Evolutionary conservation across 495 filamentous ascomycete species (phyloP).

Genomic region (Penicillium flavigenum): DNA sequence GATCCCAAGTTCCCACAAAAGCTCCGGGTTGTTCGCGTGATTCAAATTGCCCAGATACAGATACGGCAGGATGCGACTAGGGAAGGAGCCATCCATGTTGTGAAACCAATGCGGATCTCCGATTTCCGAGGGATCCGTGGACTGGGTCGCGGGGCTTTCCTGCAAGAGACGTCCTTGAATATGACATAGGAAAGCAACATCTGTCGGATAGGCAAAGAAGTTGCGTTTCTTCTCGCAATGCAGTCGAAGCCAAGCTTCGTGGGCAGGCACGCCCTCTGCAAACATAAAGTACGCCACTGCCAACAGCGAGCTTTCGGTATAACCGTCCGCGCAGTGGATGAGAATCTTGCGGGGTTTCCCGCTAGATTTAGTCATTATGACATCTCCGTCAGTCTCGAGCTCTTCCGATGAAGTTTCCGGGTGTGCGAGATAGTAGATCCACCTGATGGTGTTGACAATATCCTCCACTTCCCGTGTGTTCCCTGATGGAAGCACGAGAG

Average conservation of each 20-base stretch:
- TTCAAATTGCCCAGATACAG: slow-evolving; percentile 93
- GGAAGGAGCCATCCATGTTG: slow-evolving; percentile 85
- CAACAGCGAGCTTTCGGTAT: slow-evolving; percentile 88
- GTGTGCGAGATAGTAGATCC: slow-evolving; percentile 81
- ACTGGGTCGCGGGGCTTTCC: slow-evolving; percentile 42
- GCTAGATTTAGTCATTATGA: slow-evolving; percentile 42
- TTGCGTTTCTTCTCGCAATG: slow-evolving; percentile 82
- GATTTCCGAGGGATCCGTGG: slow-evolving; percentile 29
- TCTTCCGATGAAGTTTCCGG: slow-evolving; percentile 42
- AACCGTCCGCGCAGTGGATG: slow-evolving; percentile 92
- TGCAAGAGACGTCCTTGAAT: slow-evolving; percentile 72
- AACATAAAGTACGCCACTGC: slow-evolving; percentile 90
- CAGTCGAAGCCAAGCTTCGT: slow-evolving; percentile 81
- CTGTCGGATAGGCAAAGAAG: slow-evolving; percentile 92
- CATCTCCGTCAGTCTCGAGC: slow-evolving; percentile 60
- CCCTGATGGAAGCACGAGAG: slow-evolving; percentile 78
- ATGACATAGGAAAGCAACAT: slow-evolving; percentile 73
- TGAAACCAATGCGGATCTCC: slow-evolving; percentile 74
- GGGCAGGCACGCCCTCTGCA: slow-evolving; percentile 73
- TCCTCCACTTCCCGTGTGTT: slow-evolving; percentile 76
- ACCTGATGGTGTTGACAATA: slow-evolving; percentile 80
- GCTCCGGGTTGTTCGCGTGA: slow-evolving; percentile 88
- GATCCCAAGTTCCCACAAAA: slow-evolving; percentile 79
- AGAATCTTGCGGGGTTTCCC: slow-evolving; percentile 62
- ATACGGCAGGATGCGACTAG: slow-evolving; percentile 84